Base-by-base conservation (phyloP, 768 basidiomycete species). In the Tephrocybe sp. region DNA sequence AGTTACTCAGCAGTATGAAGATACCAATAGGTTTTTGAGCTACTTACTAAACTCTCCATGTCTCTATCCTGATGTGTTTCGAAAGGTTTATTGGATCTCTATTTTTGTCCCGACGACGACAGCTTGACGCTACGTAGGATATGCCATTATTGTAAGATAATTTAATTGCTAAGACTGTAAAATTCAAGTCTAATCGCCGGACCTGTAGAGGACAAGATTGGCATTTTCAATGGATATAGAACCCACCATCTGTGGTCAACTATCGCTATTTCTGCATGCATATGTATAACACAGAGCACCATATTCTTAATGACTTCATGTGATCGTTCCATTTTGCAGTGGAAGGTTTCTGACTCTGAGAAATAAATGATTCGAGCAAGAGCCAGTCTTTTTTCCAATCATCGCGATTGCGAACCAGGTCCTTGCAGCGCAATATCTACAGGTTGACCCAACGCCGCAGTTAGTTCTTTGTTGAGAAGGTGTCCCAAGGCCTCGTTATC, bases 381-480 rank as follows among this genome's bases (percentile, higher is more conserved):
- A 12, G 29, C 29, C 29, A 30, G 29, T 30, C 29, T 30, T 30
- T 30, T 11, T 15, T 36, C n/a, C 10, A 15, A 18, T 34, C 47
- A 45, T 40, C 24, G 47, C 22, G 50, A 33, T 43, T 58, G 53
- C 31, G 61, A 62, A 22, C 61, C 48, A 38, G 58, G 52, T 29
- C 59, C 55, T 16, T 31, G 25, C 19, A 69, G n/a, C 36, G 57
- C 60, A 39, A 76, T 55, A 27, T 69, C 60, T 22, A 74, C 60
- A 4, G 60, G 49, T 41, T 57, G 60, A 30, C 51, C 59, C 36
- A 76, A 60, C 22, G 65, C 63, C 30, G 56, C 47, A 23, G 64
- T 67, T 25, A 97, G 74, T 61, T 97, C 93, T 30, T 73, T 67
- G 42, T 86, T 82, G 31, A 95, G 69, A 41, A 94, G 69, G 7